Evolutionary conservation across 345 rosid genomes (phyloP), one percentile per base, ranked within the genome.

Genomic region (Capsella bursapastoris): DNA sequence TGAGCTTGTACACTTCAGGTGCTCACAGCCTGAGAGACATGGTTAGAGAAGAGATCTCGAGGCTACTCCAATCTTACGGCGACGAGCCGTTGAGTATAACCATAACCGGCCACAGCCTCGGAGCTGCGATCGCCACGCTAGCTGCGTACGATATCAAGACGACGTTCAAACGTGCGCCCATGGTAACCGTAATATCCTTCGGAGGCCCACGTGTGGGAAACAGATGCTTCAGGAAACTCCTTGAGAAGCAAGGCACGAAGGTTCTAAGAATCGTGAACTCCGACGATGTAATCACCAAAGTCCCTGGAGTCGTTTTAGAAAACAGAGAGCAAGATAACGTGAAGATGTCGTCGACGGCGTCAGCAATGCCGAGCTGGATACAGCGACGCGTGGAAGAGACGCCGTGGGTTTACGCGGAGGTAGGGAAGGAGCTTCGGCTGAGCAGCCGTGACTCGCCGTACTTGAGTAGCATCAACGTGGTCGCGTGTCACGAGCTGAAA

Each of bases 151-250:
- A 95, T 68, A 79, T 95, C 43, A 90, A 83, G 51, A 82, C 89
- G 43, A 79, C 81, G 25, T 86, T 90, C 64, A 76, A 69, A 35
- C 47, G 59, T 2, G 77, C 87, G 8, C 91, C 97, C 0, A 72
- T 86, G 68, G 92, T 89, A 14, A 88, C 99, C 2, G 99, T 94
- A 5, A 78, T 94, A 57, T 94, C 99, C 4, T 94, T 94, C 44
- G 99, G 97, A 2, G 96, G 97, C 41, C 99, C 99, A 7, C 91
- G 97, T 8, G 96, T 94, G 3, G 99, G 99, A 1, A 87, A 94
- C 83, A 68, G 78, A 68, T 79, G 86, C 64, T 92, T 94, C 75
- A 66, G 95, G 7, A 78, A 65, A 15, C 72, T 73, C 2, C 81
- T 94, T 32, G 99, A 94, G 72, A 79, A 76, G 55, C 89, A 84